Evolutionary conservation across 2,329 filamentous ascomycete genomes (phyloP), one percentile per base, ranked within the genome.

Genomic region (Chaetomiaceae sp.): DNA sequence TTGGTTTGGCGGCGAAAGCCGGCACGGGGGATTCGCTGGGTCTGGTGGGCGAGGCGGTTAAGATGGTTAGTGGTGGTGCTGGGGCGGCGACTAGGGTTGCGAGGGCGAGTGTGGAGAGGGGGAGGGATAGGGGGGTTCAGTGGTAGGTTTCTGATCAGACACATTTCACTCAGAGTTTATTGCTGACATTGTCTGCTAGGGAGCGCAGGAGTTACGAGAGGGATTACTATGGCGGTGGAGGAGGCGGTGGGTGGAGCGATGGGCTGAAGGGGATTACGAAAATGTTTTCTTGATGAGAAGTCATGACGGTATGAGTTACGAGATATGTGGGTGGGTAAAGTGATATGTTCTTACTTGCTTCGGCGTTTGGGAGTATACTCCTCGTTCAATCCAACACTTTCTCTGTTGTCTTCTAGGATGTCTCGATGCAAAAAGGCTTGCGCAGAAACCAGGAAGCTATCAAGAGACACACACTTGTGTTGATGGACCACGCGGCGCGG

Each of bases 1-100:
- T 85, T 31, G 80, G 79, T 59, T 60, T 79, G 53, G 80, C 79
- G 39, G 75, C 72, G 11, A 72, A 71, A 47, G 77, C 77, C 44
- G 75, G 74, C 43, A 66, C 70, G 2, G 76, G 78, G 43, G 75
- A 75, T 58, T 68, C 72, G 43, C 60, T 75, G 27, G 78, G 80
- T 15, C 67, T 81, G 27, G 73, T 82, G 36, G 71, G 76, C 58
- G 79, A 83, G 63, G 80, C 80, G 39, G 72, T 82, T 51, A 72
- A 75, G 61, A 77, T 82, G 75, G 78, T 77, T 5, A 59, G 54
- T 6, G 53, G 56, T 3, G 59, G 40, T 2, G 60, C 58, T 34
- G 58, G 61, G 11, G 59, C 31, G 55, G 61, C 23, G 56, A 58
- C 64, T 8, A 31, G 37, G 8, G 9, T 20, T 3, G 48, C 33